Evolutionary conservation across 306 rosid genomes (phyloP).

Genomic region (Luffa acutangula): DNA sequence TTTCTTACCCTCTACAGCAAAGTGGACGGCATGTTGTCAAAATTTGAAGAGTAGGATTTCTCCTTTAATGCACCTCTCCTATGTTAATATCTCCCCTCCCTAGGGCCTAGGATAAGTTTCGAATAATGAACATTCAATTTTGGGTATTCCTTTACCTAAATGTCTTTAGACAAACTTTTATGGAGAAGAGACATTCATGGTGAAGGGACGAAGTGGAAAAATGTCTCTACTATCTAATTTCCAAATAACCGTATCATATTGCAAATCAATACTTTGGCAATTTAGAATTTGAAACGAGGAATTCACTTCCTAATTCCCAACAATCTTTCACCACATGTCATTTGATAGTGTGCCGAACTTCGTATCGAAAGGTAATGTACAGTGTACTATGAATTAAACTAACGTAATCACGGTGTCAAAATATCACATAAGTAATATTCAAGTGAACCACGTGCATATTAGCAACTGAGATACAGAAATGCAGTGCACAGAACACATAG

Average conservation of each 20-base stretch:
- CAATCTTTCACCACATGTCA: background rate
- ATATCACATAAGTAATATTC: background rate
- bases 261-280: background rate
- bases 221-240: background rate
- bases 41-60: background rate
- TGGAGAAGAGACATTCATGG: background rate
- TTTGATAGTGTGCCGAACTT: background rate
- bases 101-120: background rate
- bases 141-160: background rate
- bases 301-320: background rate
- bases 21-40: background rate
- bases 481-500: background rate
- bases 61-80: background rate
- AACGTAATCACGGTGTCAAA: background rate
- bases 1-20: background rate
- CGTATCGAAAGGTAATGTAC: background rate
- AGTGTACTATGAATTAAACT: background rate
- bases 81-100: background rate
- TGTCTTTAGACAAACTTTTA: background rate
- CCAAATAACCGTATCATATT: background rate
- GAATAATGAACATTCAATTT: background rate
- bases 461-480: conserved; percentile 1
- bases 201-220: background rate
- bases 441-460: background rate
- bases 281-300: background rate